Conservation (phyloP, 257 asterid species). For the Nicotiana paniculata region DNA sequence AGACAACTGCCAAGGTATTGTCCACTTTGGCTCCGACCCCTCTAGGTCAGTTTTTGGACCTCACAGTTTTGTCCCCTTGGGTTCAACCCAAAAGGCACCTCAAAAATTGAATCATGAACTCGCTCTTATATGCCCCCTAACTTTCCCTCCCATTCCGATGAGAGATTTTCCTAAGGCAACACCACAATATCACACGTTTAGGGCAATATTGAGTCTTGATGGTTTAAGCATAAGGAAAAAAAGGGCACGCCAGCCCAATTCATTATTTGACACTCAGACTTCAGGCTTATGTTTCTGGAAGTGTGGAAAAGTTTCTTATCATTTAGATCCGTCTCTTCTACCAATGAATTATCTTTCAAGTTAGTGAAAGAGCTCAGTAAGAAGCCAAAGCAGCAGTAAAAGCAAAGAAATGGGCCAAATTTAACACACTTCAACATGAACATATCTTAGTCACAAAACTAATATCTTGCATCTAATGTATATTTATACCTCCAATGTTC, state of each 20-base stretch:
- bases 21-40: too few relatives aligned
- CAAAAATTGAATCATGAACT: too few relatives aligned
- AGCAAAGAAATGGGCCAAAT: neutral
- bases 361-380: neutral
- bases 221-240: neutral
- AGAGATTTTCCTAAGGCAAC: neutral
- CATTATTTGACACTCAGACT: neutral
- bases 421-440: neutral
- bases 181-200: neutral
- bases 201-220: neutral
- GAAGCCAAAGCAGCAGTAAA: neutral
- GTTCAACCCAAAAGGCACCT: too few relatives aligned
- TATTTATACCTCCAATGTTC: constrained; percentile 51
- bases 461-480: constrained; percentile 11
- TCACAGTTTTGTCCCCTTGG: too few relatives aligned
- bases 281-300: neutral
- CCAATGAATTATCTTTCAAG: neutral
- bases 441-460: neutral
- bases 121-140: too few relatives aligned
- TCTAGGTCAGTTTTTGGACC: too few relatives aligned
- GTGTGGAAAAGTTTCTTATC: neutral
- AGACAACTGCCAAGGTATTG: too few relatives aligned
- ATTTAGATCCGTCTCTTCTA: neutral
- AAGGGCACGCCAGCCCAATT: neutral
- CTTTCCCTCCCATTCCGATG: too few relatives aligned